phyloP scores from a whole-genome alignment of 2,329 filamentous ascomycete genomes.

The Metarhizium sp. region DNA sequence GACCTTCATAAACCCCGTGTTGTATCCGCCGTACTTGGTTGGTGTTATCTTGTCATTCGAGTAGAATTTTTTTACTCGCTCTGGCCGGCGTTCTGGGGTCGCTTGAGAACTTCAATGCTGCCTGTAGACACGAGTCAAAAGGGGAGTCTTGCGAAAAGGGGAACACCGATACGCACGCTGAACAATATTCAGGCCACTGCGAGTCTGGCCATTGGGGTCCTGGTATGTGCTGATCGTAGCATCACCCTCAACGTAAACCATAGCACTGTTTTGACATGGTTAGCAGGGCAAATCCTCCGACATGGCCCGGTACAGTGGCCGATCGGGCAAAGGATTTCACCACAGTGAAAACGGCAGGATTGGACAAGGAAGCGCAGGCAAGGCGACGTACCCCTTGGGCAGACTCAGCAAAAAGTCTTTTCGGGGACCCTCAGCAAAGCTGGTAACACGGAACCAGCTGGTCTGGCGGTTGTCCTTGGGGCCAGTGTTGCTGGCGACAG shows the following conservation, averaged over 20 bases:
- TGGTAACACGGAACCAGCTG: conserved; percentile 76
- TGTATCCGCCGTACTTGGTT: neutral
- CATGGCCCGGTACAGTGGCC: neutral
- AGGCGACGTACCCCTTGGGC: conserved; percentile 68
- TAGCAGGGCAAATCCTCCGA: conserved; percentile 1
- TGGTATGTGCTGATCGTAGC: conserved; percentile 58
- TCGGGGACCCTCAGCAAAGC: conserved; percentile 61
- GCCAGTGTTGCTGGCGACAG: conserved; percentile 61
- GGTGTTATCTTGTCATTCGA: neutral
- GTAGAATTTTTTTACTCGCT: conserved; percentile 8
- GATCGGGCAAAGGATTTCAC: too few relatives aligned
- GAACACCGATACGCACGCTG: conserved; percentile 56
- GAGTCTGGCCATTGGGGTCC: conserved; percentile 60
- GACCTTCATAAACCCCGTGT: neutral
- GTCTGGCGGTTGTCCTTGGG: conserved; percentile 61
- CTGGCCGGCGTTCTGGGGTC: conserved; percentile 21
- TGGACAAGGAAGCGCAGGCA: neutral
- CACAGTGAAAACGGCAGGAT: neutral
- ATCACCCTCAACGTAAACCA: conserved; percentile 79
- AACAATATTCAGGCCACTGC: conserved; percentile 56
- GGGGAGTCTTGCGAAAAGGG: neutral
- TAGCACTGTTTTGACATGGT: conserved; percentile 43
- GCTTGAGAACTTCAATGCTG: conserved; percentile 35
- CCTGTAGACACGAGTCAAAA: conserved; percentile 19
- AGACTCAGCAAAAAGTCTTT: conserved; percentile 65